Conservation (phyloP, 148 eudicot species). For the Rhododendron williamsianum region DNA sequence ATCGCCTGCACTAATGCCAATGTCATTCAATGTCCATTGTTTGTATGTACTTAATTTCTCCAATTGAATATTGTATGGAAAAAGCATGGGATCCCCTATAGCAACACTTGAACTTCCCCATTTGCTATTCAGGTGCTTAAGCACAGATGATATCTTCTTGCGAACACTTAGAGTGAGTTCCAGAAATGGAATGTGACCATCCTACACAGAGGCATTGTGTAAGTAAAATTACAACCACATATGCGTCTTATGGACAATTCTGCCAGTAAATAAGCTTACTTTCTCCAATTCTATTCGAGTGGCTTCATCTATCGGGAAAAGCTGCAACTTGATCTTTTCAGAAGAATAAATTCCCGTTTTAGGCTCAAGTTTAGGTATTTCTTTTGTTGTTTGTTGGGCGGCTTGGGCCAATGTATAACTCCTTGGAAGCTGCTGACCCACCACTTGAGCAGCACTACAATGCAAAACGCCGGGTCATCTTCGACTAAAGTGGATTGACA, state of each 20-base stretch:
- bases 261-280: constrained; percentile 27
- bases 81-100: constrained; percentile 61
- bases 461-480: constrained; percentile 17
- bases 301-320: constrained; percentile 69
- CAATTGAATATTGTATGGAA: constrained; percentile 40
- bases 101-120: constrained; percentile 70
- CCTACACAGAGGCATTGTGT: constrained; percentile 32
- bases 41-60: constrained; percentile 27
- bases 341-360: constrained; percentile 21
- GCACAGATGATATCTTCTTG: constrained; percentile 82
- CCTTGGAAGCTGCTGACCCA: constrained; percentile 11
- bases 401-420: neutral
- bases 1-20: constrained; percentile 46
- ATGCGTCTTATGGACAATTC: neutral
- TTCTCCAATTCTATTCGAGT: constrained; percentile 56
- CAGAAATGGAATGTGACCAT: constrained; percentile 76
- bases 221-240: constrained; percentile 1
- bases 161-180: constrained; percentile 71
- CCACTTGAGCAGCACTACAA: constrained; percentile 15
- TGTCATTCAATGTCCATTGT: constrained; percentile 65
- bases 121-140: constrained; percentile 66
- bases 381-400: constrained; percentile 10
- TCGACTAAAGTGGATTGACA: neutral
- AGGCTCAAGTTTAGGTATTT: constrained; percentile 7
- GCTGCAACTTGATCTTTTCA: constrained; percentile 76